Evolutionary conservation across 2,329 filamentous ascomycete genomes (phyloP).

Genomic region (Fusarium xyrophilum): DNA sequence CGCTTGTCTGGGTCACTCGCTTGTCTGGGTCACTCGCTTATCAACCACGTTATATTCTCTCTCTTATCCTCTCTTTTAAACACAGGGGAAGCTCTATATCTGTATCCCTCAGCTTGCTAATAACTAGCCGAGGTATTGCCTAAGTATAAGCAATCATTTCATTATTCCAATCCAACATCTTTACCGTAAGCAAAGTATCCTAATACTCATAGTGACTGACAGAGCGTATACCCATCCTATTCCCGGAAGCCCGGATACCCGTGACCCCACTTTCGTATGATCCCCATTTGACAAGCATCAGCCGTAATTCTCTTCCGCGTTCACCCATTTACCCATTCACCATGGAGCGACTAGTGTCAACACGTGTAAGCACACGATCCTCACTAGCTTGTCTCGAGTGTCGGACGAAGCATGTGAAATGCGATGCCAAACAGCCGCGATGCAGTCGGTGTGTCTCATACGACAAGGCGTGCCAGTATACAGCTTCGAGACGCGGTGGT

Average conservation of each 20-base stretch:
- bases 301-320: not conserved
- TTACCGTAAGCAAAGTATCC: not conserved
- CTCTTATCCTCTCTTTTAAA: too few species aligned
- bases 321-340: not conserved
- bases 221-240: not conserved
- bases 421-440: conserved; percentile 56
- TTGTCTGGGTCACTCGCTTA: too few species aligned
- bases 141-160: too few species aligned
- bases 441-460: conserved; percentile 55
- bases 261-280: not conserved
- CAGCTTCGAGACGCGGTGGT: conserved; percentile 58
- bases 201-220: rapidly evolving
- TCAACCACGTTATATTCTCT: too few species aligned
- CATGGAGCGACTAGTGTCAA: conserved; percentile 2
- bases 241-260: not conserved
- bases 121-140: too few species aligned
- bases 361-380: conserved; percentile 17
- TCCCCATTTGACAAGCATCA: not conserved
- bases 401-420: conserved; percentile 59
- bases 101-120: too few species aligned
- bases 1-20: too few species aligned
- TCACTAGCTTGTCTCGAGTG: conserved; percentile 59
- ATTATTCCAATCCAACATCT: too few species aligned
- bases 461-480: conserved; percentile 56
- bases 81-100: too few species aligned